Evolutionary conservation across 202 grass and related monocot species (phyloP).

Genomic region (Hordeum pubiflorum): DNA sequence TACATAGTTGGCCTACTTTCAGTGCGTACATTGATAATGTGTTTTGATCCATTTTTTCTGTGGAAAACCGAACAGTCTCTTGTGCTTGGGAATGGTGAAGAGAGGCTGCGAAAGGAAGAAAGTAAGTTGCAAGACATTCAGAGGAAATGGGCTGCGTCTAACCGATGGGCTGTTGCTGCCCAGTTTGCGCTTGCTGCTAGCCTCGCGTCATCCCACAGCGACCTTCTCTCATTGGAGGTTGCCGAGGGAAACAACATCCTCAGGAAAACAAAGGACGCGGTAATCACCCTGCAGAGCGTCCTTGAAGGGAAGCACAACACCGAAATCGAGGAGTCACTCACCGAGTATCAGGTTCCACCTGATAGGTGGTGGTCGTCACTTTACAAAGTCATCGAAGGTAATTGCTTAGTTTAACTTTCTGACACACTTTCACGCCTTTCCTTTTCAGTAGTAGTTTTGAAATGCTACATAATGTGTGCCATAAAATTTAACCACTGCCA

Average conservation of each 20-base stretch:
- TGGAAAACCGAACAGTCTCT: slow-evolving; percentile 49
- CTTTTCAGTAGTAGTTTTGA: neutral
- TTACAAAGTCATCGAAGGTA: slow-evolving; percentile 97
- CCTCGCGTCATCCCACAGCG: slow-evolving; percentile 80
- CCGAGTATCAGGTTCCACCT: slow-evolving; percentile 52
- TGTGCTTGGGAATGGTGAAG: slow-evolving; percentile 68
- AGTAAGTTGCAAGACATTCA: slow-evolving; percentile 63
- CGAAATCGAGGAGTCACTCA: slow-evolving; percentile 78
- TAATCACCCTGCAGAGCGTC: slow-evolving; percentile 81
- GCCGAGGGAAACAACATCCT: slow-evolving; percentile 70
- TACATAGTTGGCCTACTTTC: neutral
- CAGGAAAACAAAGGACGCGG: slow-evolving; percentile 85
- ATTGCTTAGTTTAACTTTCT: slow-evolving; percentile 3
- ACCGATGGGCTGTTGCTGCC: slow-evolving; percentile 77
- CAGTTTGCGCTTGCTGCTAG: slow-evolving; percentile 74
- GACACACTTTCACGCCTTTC: neutral
- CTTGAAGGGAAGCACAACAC: slow-evolving; percentile 73
- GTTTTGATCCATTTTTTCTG: slow-evolving; percentile 28
- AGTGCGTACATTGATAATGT: neutral
- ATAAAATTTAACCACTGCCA: neutral
- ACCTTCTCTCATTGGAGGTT: slow-evolving; percentile 62
- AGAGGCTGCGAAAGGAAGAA: slow-evolving; percentile 57
- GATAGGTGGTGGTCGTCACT: slow-evolving; percentile 97
- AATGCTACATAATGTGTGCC: neutral
- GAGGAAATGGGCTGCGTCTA: slow-evolving; percentile 76